Percentiles rank a stretch among this genome's conserved stretches.
These are phyloP conservation scores for Amphirosellinia nigrospora DNA, from an alignment of 495 filamentous ascomycete species.

Conservation along the genomic window DNA sequence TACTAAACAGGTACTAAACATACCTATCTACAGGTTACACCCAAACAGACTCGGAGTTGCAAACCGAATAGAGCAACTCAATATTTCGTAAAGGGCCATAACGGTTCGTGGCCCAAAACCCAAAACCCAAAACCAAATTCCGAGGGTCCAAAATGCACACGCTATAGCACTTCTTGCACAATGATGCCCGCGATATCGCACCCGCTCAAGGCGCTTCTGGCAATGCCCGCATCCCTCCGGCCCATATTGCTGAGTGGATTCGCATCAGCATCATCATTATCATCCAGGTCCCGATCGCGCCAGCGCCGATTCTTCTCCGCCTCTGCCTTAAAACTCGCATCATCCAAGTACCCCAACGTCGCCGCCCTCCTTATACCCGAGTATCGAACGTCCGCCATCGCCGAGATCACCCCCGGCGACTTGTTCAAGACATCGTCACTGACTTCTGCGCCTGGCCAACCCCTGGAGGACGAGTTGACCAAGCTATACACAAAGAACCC, in stretches of 20 bases:
- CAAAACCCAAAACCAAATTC: too few species aligned
- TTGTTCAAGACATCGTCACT: conserved; percentile 30
- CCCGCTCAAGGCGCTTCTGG: conserved; percentile 30
- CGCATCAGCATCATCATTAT: conserved; percentile 1
- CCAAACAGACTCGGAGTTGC: too few species aligned
- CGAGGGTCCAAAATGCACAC: neutral
- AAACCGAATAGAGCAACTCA: conserved; percentile 3
- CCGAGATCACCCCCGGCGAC: conserved; percentile 28
- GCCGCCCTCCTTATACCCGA: conserved; percentile 35
- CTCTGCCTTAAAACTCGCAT: conserved; percentile 11
- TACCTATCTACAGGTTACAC: too few species aligned
- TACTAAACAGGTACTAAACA: too few species aligned
- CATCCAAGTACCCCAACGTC: conserved; percentile 26
- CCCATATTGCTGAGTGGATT: conserved; percentile 23
- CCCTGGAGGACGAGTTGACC: conserved; percentile 52
- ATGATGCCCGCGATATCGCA: conserved; percentile 13
- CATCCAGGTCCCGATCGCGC: conserved; percentile 21
- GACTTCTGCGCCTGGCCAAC: conserved; percentile 19
- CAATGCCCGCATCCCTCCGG: conserved; percentile 37
- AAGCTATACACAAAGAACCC: conserved; percentile 66
- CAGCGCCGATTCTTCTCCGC: conserved; percentile 6
- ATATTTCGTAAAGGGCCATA: conserved; percentile 1
- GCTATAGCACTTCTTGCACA: neutral
- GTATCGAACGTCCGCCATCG: conserved; percentile 19
- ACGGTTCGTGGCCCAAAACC: neutral